phyloP scores from a whole-genome alignment of 345 rosid species.

The Brassica carinata region DNA sequence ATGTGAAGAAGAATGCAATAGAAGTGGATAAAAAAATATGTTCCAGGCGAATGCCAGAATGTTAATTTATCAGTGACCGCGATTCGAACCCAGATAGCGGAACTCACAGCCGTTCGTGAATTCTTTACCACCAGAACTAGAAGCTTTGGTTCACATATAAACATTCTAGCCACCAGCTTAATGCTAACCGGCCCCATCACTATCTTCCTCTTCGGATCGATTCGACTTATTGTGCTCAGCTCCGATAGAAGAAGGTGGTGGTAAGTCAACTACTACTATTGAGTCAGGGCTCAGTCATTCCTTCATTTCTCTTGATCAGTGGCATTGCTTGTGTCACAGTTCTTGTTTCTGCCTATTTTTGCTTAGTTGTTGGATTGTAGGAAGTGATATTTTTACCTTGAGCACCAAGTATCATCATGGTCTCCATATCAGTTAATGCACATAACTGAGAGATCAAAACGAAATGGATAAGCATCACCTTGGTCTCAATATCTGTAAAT shows the following conservation, averaged over 20 bases:
- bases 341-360: constrained; percentile 2
- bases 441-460: not conserved
- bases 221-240: constrained; percentile 26
- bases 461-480: not conserved
- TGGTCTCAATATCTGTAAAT: constrained; percentile 7
- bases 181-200: too few relatives aligned
- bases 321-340: not conserved
- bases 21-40: not conserved
- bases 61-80: too few relatives aligned
- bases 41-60: too few relatives aligned
- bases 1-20: not conserved
- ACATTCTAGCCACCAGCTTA: too few relatives aligned
- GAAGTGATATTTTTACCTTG: constrained; percentile 2
- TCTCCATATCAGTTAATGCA: not conserved
- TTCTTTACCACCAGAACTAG: too few relatives aligned
- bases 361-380: not conserved
- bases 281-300: constrained; percentile 72
- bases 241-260: not conserved
- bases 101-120: too few relatives aligned
- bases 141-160: too few relatives aligned
- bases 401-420: constrained; percentile 10
- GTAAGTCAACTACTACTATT: constrained; percentile 56
- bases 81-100: too few relatives aligned
- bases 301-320: not conserved
- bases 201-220: too few relatives aligned